These are phyloP conservation scores for Crepidotus variabilis DNA, from an alignment of 768 basidiomycete genomes.

Conservation along the genomic window DNA sequence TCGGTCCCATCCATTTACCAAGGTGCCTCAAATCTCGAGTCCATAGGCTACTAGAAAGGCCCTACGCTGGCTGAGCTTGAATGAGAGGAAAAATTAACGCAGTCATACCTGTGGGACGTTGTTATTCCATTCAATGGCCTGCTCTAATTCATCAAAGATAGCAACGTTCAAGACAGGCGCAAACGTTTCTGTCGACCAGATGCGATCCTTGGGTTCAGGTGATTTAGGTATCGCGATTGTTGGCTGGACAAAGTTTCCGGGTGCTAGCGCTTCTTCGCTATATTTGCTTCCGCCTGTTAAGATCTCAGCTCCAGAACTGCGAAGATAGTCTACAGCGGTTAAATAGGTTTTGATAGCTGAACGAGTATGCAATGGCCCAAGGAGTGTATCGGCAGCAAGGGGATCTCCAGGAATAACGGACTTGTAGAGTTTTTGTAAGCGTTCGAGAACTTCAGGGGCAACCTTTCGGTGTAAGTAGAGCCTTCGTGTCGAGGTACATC, in stretches of 20 bases:
- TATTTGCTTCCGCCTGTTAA: constrained; percentile 68
- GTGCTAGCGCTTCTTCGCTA: constrained; percentile 41
- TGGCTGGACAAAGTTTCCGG: constrained; percentile 89
- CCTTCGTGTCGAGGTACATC: constrained; percentile 90
- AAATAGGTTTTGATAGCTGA: constrained; percentile 65
- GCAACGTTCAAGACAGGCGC: constrained; percentile 87
- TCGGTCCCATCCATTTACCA: constrained; percentile 90
- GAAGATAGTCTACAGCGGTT: constrained; percentile 57
- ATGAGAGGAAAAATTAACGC: neutral
- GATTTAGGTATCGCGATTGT: constrained; percentile 73
- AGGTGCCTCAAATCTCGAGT: constrained; percentile 79
- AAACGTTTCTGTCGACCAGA: constrained; percentile 83
- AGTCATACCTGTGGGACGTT: constrained; percentile 66
- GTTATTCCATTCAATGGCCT: constrained; percentile 91
- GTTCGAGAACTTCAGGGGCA: constrained; percentile 70
- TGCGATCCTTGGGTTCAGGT: constrained; percentile 43
- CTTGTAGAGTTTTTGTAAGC: constrained; percentile 70
- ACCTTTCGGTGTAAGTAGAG: constrained; percentile 85
- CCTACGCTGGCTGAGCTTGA: constrained; percentile 31
- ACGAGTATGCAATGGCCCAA: constrained; percentile 84
- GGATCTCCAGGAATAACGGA: constrained; percentile 83
- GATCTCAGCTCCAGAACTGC: constrained; percentile 67
- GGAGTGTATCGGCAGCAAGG: constrained; percentile 63
- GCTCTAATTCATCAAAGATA: constrained; percentile 80
- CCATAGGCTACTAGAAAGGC: constrained; percentile 90